These are phyloP conservation scores for Bipolaris zeicola DNA, from an alignment of 2,329 filamentous ascomycete genomes.

Conservation along the genomic window DNA sequence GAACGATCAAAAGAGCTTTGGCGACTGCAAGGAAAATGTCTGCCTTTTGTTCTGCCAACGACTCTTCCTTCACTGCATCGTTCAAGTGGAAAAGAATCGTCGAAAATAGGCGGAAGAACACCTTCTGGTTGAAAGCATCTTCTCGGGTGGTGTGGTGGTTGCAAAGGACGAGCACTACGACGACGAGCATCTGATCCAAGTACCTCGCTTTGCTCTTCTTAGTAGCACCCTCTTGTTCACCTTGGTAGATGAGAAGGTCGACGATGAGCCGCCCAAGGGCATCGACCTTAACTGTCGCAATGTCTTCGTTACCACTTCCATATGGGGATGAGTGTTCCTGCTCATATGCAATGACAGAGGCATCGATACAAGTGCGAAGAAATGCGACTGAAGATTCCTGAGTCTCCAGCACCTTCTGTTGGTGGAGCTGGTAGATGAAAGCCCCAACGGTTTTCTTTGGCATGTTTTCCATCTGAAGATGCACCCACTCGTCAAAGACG, in stretches of 20 bases:
- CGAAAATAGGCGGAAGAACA: conserved; percentile 90
- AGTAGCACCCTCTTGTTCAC: conserved; percentile 62
- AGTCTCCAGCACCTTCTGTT: conserved; percentile 71
- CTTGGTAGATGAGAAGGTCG: conserved; percentile 74
- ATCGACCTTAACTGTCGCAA: conserved; percentile 71
- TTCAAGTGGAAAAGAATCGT: conserved; percentile 78
- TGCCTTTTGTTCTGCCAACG: conserved; percentile 60
- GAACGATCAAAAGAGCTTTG: conserved; percentile 71
- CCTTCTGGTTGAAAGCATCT: conserved; percentile 82
- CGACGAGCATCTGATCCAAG: conserved; percentile 75
- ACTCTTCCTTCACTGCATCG: conserved; percentile 58
- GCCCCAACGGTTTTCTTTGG: conserved; percentile 73
- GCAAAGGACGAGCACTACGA: conserved; percentile 81
- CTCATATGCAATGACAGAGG: conserved; percentile 79
- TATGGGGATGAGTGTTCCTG: conserved; percentile 65
- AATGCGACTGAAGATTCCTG: conserved; percentile 81
- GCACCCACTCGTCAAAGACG: conserved; percentile 93
- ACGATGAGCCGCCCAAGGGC: conserved; percentile 81
- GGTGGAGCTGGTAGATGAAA: conserved; percentile 85
- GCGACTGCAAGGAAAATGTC: conserved; percentile 76
- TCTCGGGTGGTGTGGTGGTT: conserved; percentile 82
- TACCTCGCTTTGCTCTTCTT: conserved; percentile 70
- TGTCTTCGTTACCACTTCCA: conserved; percentile 62
- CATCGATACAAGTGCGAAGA: conserved; percentile 79
- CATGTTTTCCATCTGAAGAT: conserved; percentile 76